A percentile compares a stretch with the other conserved stretches of the same genome.
Conservation (phyloP, 371 early-diverging fungal genomes). For the Mucor racemosus region DNA sequence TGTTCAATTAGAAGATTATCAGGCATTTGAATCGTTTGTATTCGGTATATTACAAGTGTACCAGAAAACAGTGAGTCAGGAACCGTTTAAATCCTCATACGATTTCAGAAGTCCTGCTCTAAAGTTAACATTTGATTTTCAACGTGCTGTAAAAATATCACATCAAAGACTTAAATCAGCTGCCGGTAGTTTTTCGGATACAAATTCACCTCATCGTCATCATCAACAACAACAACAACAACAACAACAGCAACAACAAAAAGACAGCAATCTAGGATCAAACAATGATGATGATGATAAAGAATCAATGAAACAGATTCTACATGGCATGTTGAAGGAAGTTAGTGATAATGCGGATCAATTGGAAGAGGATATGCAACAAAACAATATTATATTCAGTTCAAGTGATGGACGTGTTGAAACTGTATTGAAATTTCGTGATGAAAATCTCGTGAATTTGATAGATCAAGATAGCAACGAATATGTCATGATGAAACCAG, state of each 20-base stretch:
- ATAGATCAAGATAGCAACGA: constrained; percentile 62
- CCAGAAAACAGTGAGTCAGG: constrained; percentile 35
- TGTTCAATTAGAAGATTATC: constrained; percentile 44
- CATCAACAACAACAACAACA: not conserved
- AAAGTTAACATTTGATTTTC: constrained; percentile 49
- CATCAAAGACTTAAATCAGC: constrained; percentile 38
- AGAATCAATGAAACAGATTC: constrained; percentile 41
- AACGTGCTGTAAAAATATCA: constrained; percentile 47
- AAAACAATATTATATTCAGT: constrained; percentile 35
- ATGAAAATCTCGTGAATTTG: constrained; percentile 34
- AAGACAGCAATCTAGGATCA: not conserved
- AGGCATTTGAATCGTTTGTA: constrained; percentile 47
- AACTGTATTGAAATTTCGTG: constrained; percentile 48
- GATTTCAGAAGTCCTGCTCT: constrained; percentile 52
- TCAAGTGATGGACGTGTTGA: constrained; percentile 46
- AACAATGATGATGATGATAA: constrained; percentile 8
- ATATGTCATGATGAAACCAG: constrained; percentile 58
- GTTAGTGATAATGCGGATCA: constrained; percentile 56
- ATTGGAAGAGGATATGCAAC: constrained; percentile 52
- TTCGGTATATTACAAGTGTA: constrained; percentile 53
- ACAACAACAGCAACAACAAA: too few species aligned
- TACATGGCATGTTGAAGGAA: constrained; percentile 51
- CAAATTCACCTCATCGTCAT: not conserved
- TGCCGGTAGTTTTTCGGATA: constrained; percentile 16
- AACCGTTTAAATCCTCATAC: constrained; percentile 18